phyloP scores from a whole-genome alignment of 352 stramenopile species.

The Phytophthora fragariae region DNA sequence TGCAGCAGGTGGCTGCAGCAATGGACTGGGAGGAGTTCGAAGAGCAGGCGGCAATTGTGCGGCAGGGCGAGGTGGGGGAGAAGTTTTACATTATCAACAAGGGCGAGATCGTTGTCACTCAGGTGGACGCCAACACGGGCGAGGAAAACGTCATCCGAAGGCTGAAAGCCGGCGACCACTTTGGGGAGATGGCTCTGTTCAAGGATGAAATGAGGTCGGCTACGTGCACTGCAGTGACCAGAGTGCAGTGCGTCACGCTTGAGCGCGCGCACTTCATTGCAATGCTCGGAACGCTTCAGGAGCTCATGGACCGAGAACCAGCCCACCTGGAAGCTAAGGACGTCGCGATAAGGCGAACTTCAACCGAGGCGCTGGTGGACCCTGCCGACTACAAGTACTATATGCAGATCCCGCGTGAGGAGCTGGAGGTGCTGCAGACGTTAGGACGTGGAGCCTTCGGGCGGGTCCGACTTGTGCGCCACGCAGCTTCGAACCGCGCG shows the following conservation, averaged over 20 bases:
- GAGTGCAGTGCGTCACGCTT: constrained; percentile 72
- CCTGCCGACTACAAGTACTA: constrained; percentile 76
- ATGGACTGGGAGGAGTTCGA: constrained; percentile 89
- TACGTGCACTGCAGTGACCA: constrained; percentile 87
- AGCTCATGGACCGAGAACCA: constrained; percentile 80
- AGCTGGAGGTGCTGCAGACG: constrained; percentile 81
- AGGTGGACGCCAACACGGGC: constrained; percentile 49
- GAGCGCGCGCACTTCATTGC: constrained; percentile 78
- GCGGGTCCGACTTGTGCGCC: constrained; percentile 89
- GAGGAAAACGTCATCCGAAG: constrained; percentile 65
- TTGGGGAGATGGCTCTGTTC: constrained; percentile 95
- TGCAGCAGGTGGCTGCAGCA: constrained; percentile 73
- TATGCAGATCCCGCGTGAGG: constrained; percentile 73
- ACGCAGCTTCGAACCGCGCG: constrained; percentile 65
- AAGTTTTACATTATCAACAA: constrained; percentile 86
- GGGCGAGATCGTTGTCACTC: constrained; percentile 76
- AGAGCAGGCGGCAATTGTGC: constrained; percentile 61
- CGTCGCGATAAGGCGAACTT: constrained; percentile 38
- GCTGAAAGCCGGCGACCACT: constrained; percentile 87
- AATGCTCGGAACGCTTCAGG: constrained; percentile 81
- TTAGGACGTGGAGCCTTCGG: constrained; percentile 90
- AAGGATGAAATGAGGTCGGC: constrained; percentile 92
- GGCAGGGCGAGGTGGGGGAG: constrained; percentile 77
- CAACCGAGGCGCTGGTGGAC: constrained; percentile 43
- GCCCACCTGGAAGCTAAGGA: constrained; percentile 25